Evolutionary conservation across 768 basidiomycete species (phyloP).

Genomic region (Clitopilus hobsonii): DNA sequence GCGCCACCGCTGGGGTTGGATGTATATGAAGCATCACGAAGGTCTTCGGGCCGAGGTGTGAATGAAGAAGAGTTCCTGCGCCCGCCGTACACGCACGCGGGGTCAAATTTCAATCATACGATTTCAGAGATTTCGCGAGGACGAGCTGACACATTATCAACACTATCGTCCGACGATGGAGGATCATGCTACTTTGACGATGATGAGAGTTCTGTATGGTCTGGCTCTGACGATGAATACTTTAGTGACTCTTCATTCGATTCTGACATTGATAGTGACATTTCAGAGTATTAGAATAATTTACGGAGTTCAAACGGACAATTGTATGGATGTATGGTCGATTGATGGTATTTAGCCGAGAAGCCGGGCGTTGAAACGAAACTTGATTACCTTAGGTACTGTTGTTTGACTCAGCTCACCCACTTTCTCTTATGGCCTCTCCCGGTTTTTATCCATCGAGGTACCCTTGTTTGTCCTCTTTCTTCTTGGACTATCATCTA

Average conservation of each 20-base stretch:
- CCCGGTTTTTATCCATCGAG: slow-evolving; percentile 8
- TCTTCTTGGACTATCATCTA: slow-evolving; percentile 9
- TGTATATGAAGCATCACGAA: background rate
- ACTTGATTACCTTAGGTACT: background rate
- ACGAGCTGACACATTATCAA: background rate
- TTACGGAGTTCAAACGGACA: background rate
- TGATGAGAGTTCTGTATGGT: background rate
- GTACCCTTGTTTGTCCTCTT: slow-evolving; percentile 4
- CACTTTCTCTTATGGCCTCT: slow-evolving; percentile 8
- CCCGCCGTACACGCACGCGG: background rate
- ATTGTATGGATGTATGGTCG: background rate
- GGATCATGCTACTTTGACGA: no score
- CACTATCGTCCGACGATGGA: background rate
- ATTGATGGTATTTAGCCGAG: background rate
- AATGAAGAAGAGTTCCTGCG: background rate
- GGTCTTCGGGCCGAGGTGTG: background rate
- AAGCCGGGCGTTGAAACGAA: background rate
- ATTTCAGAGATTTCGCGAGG: no score
- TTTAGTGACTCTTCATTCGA: background rate
- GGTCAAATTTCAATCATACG: background rate
- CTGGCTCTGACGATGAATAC: background rate
- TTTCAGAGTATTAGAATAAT: background rate
- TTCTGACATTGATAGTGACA: background rate
- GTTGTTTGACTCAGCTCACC: slow-evolving; percentile 12
- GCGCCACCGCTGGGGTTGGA: background rate